These are phyloP conservation scores for Tricladium varicosporioides DNA, from an alignment of 2,329 filamentous ascomycete species.

Conservation along the genomic window DNA sequence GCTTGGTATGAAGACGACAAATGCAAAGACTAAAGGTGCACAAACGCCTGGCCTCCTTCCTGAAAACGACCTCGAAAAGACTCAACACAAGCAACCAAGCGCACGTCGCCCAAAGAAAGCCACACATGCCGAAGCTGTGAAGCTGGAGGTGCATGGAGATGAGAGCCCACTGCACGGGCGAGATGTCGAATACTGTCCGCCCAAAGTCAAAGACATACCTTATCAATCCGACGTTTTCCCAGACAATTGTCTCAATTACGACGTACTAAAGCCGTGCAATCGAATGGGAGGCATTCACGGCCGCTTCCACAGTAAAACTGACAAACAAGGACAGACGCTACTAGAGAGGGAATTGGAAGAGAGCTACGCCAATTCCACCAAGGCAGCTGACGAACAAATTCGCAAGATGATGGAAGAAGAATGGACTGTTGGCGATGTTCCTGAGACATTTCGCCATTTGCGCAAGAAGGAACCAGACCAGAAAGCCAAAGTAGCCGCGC, in stretches of 20 bases:
- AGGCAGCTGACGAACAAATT: slow-evolving; percentile 65
- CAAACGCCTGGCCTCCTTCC: slow-evolving; percentile 63
- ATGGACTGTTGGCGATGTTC: slow-evolving; percentile 57
- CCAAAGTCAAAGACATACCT: slow-evolving; percentile 61
- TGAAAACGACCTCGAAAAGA: slow-evolving; percentile 60
- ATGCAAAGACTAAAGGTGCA: slow-evolving; percentile 74
- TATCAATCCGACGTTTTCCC: slow-evolving; percentile 71
- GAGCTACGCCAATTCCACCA: slow-evolving; percentile 38
- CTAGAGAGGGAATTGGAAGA: slow-evolving; percentile 60
- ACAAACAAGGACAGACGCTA: slow-evolving; percentile 63
- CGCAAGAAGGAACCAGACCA: slow-evolving; percentile 29
- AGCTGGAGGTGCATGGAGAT: slow-evolving; percentile 61
- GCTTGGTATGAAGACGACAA: slow-evolving; percentile 92
- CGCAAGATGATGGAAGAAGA: slow-evolving; percentile 62
- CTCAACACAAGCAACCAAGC: slow-evolving; percentile 52
- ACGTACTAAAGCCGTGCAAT: slow-evolving; percentile 57
- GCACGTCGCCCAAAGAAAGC: slow-evolving; percentile 58
- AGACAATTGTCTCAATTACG: slow-evolving; percentile 52
- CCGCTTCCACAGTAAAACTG: slow-evolving; percentile 60
- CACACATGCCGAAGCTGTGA: slow-evolving; percentile 51
- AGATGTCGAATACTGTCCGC: slow-evolving; percentile 89
- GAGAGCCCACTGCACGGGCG: slow-evolving; percentile 55
- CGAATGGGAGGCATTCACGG: slow-evolving; percentile 60
- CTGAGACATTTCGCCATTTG: slow-evolving; percentile 41
- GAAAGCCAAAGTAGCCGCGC: slow-evolving; percentile 10